A percentile compares a stretch with the other conserved stretches of the same genome.
Conservation (phyloP, 331 rosid genomes). For the Phaseolus coccineus region DNA sequence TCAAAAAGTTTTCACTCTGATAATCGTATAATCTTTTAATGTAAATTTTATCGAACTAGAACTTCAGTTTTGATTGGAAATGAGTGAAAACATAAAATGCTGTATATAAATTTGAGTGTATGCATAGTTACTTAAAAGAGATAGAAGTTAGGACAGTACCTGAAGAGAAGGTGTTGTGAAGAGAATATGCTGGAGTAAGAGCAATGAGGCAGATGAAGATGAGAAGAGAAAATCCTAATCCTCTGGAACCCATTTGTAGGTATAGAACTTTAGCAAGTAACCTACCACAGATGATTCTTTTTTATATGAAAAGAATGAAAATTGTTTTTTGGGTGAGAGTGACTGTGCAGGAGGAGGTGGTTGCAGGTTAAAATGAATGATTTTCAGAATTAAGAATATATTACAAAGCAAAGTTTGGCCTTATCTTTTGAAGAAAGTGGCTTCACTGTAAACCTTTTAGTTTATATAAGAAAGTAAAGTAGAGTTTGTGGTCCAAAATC, state of each 20-base stretch:
- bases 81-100: no score
- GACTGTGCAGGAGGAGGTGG: slow-evolving; percentile 1
- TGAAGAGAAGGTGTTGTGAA: slow-evolving; percentile 46
- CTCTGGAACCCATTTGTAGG: slow-evolving; percentile 46
- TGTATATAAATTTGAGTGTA: background rate
- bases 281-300: slow-evolving; percentile 2
- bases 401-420: slow-evolving; percentile 39
- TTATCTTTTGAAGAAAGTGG: slow-evolving; percentile 39
- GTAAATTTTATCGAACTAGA: no score
- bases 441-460: background rate
- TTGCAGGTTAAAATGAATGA: slow-evolving; percentile 2
- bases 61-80: no score
- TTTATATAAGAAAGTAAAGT: background rate
- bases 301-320: slow-evolving; percentile 2
- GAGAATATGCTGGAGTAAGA: slow-evolving; percentile 37
- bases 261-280: slow-evolving; percentile 6
- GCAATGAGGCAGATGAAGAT: slow-evolving; percentile 26
- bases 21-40: no score
- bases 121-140: background rate
- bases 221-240: slow-evolving; percentile 38
- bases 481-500: slow-evolving; percentile 34
- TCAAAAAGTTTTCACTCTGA: no score
- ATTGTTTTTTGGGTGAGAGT: slow-evolving; percentile 27
- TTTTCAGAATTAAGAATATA: slow-evolving; percentile 5
- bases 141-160: slow-evolving; percentile 42